A percentile compares a stretch with the other conserved stretches of the same genome.
Evolutionary conservation across 768 basidiomycete species (phyloP).

Genomic region (Mycena maculata): DNA sequence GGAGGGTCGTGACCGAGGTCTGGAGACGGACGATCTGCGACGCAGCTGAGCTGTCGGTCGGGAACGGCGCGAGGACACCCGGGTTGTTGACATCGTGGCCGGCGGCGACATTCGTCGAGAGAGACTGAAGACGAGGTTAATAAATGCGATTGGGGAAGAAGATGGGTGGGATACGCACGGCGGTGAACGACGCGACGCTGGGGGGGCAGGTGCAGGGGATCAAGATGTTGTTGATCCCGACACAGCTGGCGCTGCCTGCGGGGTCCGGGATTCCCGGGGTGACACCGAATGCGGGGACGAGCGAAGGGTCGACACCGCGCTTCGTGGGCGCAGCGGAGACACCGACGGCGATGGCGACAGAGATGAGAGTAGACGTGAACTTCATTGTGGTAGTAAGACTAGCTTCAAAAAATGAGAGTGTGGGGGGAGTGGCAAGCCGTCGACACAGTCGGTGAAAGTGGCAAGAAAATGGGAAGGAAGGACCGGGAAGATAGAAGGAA

Average conservation of each 20-base stretch:
- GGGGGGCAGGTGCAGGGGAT: constrained; percentile 80
- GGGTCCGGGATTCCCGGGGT: constrained; percentile 1
- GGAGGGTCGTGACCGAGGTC: constrained; percentile 72
- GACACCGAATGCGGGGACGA: constrained; percentile 29
- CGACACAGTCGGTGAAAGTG: constrained; percentile 11
- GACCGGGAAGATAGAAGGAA: not conserved
- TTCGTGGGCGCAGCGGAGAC: constrained; percentile 43
- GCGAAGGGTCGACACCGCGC: constrained; percentile 52
- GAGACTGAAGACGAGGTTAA: constrained; percentile 39
- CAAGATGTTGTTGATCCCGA: constrained; percentile 68
- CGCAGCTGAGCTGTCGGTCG: constrained; percentile 63
- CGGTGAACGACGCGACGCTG: constrained; percentile 60
- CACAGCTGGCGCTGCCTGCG: constrained; percentile 46
- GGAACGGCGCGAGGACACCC: constrained; percentile 67
- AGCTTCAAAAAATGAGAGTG: constrained; percentile 21
- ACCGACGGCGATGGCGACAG: constrained; percentile 45
- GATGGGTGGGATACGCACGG: constrained; percentile 45
- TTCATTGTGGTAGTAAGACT: constrained; percentile 42
- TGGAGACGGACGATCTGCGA: constrained; percentile 68
- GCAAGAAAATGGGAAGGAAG: not conserved
- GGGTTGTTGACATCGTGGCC: constrained; percentile 78
- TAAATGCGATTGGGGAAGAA: not conserved
- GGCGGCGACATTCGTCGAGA: constrained; percentile 67
- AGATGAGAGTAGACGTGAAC: constrained; percentile 42
- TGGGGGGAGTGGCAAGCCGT: constrained; percentile 8